These are phyloP conservation scores for Leccinum uliginosum DNA, from an alignment of 768 basidiomycete genomes.

Conservation along the genomic window DNA sequence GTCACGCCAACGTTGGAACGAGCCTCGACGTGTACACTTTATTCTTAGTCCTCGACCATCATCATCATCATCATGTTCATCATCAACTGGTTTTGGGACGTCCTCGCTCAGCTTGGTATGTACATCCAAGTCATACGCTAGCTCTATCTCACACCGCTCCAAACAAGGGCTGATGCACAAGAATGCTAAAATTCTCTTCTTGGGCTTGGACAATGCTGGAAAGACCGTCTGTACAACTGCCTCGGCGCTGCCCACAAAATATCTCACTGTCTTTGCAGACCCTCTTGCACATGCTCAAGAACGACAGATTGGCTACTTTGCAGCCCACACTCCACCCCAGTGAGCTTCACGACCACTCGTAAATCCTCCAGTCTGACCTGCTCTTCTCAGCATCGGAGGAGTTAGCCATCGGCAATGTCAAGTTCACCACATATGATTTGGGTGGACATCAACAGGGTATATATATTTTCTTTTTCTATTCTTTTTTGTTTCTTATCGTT, in stretches of 20 bases:
- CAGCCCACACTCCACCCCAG: slow-evolving; percentile 99
- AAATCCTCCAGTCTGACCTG: slow-evolving; percentile 3
- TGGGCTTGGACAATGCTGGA: slow-evolving; percentile 98
- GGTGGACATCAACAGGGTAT: slow-evolving; percentile 96
- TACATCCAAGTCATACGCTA: background rate
- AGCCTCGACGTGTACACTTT: slow-evolving; percentile 17
- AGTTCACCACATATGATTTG: slow-evolving; percentile 97
- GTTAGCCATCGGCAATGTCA: slow-evolving; percentile 96
- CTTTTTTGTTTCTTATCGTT: background rate
- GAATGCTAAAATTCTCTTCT: slow-evolving; percentile 99
- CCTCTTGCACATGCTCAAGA: slow-evolving; percentile 98
- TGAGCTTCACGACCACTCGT: slow-evolving; percentile 36
- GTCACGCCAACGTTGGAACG: slow-evolving; percentile 9
- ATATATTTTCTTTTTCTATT: slow-evolving; percentile 15
- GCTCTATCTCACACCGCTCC: background rate
- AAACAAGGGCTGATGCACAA: slow-evolving; percentile 81
- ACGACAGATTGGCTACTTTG: slow-evolving; percentile 93
- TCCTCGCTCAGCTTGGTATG: slow-evolving; percentile 89
- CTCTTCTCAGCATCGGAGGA: slow-evolving; percentile 84
- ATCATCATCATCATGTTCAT: slow-evolving; percentile 61
- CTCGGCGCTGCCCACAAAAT: background rate
- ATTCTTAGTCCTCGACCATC: slow-evolving; percentile 21
- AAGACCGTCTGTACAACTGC: slow-evolving; percentile 71
- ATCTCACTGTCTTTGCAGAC: slow-evolving; percentile 49
- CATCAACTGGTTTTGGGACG: slow-evolving; percentile 95